phyloP scores from a whole-genome alignment of 352 stramenopile species.

The Phytophthora fragariae region DNA sequence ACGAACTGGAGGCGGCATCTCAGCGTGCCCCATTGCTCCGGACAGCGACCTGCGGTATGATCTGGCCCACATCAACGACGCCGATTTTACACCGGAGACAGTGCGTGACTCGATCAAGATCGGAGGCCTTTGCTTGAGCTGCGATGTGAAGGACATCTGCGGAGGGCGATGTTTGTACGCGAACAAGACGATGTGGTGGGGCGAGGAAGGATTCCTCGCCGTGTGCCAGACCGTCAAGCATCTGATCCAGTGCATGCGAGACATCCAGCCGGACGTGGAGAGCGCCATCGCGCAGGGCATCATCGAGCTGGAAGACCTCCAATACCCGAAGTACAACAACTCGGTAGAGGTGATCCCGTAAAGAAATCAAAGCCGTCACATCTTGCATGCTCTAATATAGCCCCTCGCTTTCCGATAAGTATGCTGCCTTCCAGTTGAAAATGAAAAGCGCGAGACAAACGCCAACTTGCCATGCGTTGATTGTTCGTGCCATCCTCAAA shows the following conservation, averaged over 20 bases:
- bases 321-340: slow-evolving; percentile 53
- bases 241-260: slow-evolving; percentile 47
- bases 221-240: slow-evolving; percentile 47
- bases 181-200: slow-evolving; percentile 59
- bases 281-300: slow-evolving; percentile 36
- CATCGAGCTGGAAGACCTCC: slow-evolving; percentile 46
- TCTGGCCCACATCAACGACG: slow-evolving; percentile 36
- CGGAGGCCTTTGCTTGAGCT: slow-evolving; percentile 38
- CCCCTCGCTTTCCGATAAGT: too few species aligned
- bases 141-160: slow-evolving; percentile 47
- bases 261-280: slow-evolving; percentile 43
- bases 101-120: slow-evolving; percentile 39
- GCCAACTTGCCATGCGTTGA: not conserved
- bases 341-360: slow-evolving; percentile 50
- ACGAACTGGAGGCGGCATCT: slow-evolving; percentile 43
- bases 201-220: slow-evolving; percentile 43
- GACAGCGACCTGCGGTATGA: slow-evolving; percentile 41
- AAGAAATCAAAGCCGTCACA: not conserved
- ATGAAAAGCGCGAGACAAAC: not conserved
- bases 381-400: too few species aligned
- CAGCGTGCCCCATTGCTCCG: slow-evolving; percentile 43
- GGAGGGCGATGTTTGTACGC: slow-evolving; percentile 49
- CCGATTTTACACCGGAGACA: slow-evolving; percentile 41
- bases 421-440: not conserved
- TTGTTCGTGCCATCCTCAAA: not conserved